phyloP scores from a whole-genome alignment of 768 basidiomycete species.

The Rhizopogon vulgaris region DNA sequence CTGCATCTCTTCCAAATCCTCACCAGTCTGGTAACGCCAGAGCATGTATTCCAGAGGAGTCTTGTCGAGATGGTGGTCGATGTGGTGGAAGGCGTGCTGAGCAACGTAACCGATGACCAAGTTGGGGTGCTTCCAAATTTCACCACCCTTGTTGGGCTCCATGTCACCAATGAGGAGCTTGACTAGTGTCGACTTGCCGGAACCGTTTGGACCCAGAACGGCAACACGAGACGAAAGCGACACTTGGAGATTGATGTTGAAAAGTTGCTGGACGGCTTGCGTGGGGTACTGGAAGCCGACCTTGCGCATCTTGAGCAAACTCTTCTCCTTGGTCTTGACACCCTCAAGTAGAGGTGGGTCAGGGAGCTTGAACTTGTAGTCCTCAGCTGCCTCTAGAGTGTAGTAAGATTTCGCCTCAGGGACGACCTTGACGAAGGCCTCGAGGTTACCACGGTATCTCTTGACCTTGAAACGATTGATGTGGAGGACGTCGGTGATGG shows the following conservation, averaged over 20 bases:
- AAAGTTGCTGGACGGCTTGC: slow-evolving; percentile 80
- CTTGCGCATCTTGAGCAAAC: slow-evolving; percentile 93
- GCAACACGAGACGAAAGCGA: slow-evolving; percentile 98
- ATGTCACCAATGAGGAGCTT: slow-evolving; percentile 95
- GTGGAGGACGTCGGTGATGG: slow-evolving; percentile 96
- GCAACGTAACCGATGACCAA: slow-evolving; percentile 99
- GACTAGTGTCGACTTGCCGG: slow-evolving; percentile 96
- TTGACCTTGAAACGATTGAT: slow-evolving; percentile 97
- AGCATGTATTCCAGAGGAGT: slow-evolving; percentile 99
- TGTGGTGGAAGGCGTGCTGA: slow-evolving; percentile 99
- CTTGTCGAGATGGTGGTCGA: slow-evolving; percentile 97
- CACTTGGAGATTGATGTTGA: slow-evolving; percentile 94
- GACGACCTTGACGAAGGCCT: slow-evolving; percentile 88
- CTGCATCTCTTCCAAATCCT: slow-evolving; percentile 94
- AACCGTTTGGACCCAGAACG: slow-evolving; percentile 97
- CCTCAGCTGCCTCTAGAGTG: slow-evolving; percentile 90
- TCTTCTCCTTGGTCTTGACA: slow-evolving; percentile 99
- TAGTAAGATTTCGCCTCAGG: slow-evolving; percentile 98
- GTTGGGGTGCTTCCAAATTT: slow-evolving; percentile 99
- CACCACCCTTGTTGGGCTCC: slow-evolving; percentile 94
- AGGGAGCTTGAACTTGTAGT: slow-evolving; percentile 98
- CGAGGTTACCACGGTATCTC: slow-evolving; percentile 92
- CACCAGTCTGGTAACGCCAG: slow-evolving; percentile 99
- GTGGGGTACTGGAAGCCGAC: slow-evolving; percentile 96
- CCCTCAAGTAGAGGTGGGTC: slow-evolving; percentile 95